Evolutionary conservation across 2,329 filamentous ascomycete species (phyloP).

Genomic region (Aspergillus aculeatinus): DNA sequence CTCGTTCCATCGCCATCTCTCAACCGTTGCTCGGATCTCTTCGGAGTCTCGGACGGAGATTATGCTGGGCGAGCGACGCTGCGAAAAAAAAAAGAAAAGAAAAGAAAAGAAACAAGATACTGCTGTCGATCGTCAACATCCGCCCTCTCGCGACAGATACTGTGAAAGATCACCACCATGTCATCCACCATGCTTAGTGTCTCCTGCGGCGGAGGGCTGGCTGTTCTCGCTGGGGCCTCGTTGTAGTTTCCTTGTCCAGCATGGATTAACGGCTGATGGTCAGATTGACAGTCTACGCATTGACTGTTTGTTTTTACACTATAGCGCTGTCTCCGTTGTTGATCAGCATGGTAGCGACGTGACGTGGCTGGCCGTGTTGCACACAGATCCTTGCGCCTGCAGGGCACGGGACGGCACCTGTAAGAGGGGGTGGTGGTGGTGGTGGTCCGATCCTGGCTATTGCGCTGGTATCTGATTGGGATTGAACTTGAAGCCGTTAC

Average conservation of each 20-base stretch:
- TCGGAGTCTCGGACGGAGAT: not conserved
- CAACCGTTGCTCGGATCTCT: not conserved
- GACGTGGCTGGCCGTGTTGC: constrained; percentile 4
- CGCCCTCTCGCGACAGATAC: no score
- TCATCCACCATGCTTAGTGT: not conserved
- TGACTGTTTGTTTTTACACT: not conserved
- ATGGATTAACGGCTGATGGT: constrained; percentile 14
- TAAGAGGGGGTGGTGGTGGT: not conserved
- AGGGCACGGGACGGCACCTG: not conserved
- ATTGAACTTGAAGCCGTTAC: not conserved
- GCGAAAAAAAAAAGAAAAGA: not conserved
- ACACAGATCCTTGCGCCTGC: constrained; percentile 1
- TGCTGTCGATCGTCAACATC: not conserved
- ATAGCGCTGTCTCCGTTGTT: not conserved
- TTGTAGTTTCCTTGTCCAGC: constrained; percentile 16
- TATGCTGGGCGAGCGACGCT: not conserved
- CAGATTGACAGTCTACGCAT: not conserved
- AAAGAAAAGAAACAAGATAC: no score
- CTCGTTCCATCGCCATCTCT: not conserved
- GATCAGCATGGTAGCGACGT: not conserved
- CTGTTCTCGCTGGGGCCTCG: constrained; percentile 11
- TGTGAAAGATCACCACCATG: not conserved
- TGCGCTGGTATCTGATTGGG: not conserved
- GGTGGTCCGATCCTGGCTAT: constrained; percentile 2
- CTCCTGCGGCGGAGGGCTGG: not conserved